Percentiles rank a stretch among this genome's conserved stretches.
phyloP scores from a whole-genome alignment of 2,329 filamentous ascomycete species.

The Coniochaeta sp. region DNA sequence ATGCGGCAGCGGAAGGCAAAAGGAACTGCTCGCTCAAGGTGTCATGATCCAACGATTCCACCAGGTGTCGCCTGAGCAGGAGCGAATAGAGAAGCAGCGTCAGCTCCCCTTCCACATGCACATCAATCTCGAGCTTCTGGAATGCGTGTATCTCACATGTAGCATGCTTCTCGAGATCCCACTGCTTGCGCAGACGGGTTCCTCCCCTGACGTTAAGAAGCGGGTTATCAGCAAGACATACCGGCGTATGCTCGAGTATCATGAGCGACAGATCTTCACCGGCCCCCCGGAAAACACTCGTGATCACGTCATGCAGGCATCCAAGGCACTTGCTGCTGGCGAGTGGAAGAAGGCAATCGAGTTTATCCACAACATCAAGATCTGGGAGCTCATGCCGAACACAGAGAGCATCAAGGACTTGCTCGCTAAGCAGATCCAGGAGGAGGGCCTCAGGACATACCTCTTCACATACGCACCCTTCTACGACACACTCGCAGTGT shows the following conservation, averaged over 20 bases:
- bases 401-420: slow-evolving; percentile 91
- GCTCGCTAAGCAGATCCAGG: slow-evolving; percentile 97
- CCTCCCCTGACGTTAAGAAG: slow-evolving; percentile 94
- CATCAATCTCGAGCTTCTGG: slow-evolving; percentile 96
- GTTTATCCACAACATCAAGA: slow-evolving; percentile 97
- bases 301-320: slow-evolving; percentile 98
- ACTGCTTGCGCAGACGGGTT: slow-evolving; percentile 91
- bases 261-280: slow-evolving; percentile 98
- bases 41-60: slow-evolving; percentile 97
- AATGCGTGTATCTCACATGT: slow-evolving; percentile 97
- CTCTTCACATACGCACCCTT: slow-evolving; percentile 99
- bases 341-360: slow-evolving; percentile 97
- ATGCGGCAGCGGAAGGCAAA: slow-evolving; percentile 93
- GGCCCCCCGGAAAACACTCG: slow-evolving; percentile 97
- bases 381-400: slow-evolving; percentile 96
- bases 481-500: slow-evolving; percentile 90
- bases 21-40: slow-evolving; percentile 94
- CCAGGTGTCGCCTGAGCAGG: slow-evolving; percentile 94
- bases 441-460: slow-evolving; percentile 95
- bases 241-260: slow-evolving; percentile 97
- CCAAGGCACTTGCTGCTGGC: slow-evolving; percentile 89
- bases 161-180: slow-evolving; percentile 99
- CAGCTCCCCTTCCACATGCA: slow-evolving; percentile 99
- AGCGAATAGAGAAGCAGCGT: slow-evolving; percentile 92
- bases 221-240: slow-evolving; percentile 99